Evolutionary conservation across 225 moss, liverwort and hornwort species (phyloP).

Genomic region (Takakia lepidozioides): DNA sequence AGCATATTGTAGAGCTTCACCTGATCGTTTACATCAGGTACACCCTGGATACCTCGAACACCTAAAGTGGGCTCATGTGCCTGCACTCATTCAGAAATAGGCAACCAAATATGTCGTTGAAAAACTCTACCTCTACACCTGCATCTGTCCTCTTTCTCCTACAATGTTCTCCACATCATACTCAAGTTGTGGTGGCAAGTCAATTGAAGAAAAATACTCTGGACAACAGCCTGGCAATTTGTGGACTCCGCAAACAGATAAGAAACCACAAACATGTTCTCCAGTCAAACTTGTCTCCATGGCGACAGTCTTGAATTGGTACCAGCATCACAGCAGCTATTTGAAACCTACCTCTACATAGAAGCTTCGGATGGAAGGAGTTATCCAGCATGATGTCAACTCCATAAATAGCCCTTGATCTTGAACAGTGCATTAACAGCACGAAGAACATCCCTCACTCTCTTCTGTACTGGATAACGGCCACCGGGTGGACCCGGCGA

Average conservation of each 20-base stretch:
- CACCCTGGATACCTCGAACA: too few relatives aligned
- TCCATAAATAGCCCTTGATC: constrained; percentile 87
- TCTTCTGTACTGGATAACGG: too few relatives aligned
- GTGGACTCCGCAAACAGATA: too few relatives aligned
- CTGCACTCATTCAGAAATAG: constrained; percentile 69
- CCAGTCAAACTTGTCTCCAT: too few relatives aligned
- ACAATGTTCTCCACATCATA: constrained; percentile 78
- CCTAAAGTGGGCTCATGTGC: constrained; percentile 52
- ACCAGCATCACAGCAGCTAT: neutral
- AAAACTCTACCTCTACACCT: constrained; percentile 69
- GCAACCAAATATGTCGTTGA: constrained; percentile 74
- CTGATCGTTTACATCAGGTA: too few relatives aligned
- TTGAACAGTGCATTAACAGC: constrained; percentile 74
- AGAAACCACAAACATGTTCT: too few relatives aligned
- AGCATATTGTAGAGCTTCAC: too few relatives aligned
- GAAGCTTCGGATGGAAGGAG: constrained; percentile 77
- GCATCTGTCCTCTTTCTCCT: constrained; percentile 56
- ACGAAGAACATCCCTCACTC: constrained; percentile 54
- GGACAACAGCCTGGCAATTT: too few relatives aligned
- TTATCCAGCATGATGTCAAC: constrained; percentile 92
- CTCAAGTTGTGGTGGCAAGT: constrained; percentile 2
- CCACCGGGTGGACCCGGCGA: too few relatives aligned
- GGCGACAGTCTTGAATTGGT: neutral
- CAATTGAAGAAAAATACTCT: too few relatives aligned
- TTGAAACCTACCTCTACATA: constrained; percentile 60